Evolutionary conservation across 495 filamentous ascomycete species (phyloP).

Genomic region (Aspergillus bridgeri): DNA sequence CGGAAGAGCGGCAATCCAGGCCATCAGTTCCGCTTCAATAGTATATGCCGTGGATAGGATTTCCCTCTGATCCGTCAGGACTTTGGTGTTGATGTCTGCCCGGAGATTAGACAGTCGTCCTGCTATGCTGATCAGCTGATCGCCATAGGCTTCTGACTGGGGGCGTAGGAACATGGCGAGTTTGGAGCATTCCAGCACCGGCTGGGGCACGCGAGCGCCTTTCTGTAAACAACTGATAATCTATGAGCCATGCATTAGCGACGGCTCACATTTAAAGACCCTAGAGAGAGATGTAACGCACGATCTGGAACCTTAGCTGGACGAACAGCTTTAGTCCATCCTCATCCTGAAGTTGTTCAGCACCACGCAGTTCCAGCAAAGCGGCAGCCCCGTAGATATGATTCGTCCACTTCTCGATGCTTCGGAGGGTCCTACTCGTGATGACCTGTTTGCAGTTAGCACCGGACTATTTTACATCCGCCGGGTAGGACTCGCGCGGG

Average conservation of each 20-base stretch:
- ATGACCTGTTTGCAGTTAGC: conserved; percentile 39
- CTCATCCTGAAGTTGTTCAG: conserved; percentile 51
- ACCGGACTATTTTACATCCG: background rate
- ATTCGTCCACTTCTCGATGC: conserved; percentile 52
- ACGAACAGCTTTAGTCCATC: conserved; percentile 57
- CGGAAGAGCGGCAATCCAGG: conserved; percentile 41
- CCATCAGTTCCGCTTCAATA: conserved; percentile 51
- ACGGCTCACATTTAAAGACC: background rate
- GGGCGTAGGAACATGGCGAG: conserved; percentile 36
- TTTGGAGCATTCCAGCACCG: conserved; percentile 33
- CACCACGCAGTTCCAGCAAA: conserved; percentile 54
- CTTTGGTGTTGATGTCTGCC: conserved; percentile 37
- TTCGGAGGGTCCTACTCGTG: conserved; percentile 41
- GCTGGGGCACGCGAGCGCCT: conserved; percentile 32
- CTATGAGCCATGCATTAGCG: conserved; percentile 16
- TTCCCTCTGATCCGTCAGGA: conserved; percentile 35
- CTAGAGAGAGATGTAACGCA: conserved; percentile 17
- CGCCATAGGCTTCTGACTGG: conserved; percentile 29
- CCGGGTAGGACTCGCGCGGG: background rate
- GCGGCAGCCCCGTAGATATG: conserved; percentile 59
- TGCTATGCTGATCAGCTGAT: conserved; percentile 35
- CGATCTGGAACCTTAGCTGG: conserved; percentile 50
- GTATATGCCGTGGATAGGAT: conserved; percentile 44
- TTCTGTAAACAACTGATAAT: conserved; percentile 41
- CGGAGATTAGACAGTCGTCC: conserved; percentile 45